Percentiles rank a stretch among this genome's conserved stretches.
Conservation (phyloP, 2,329 filamentous ascomycete species). For the Allantophomopsis lycopodina region DNA sequence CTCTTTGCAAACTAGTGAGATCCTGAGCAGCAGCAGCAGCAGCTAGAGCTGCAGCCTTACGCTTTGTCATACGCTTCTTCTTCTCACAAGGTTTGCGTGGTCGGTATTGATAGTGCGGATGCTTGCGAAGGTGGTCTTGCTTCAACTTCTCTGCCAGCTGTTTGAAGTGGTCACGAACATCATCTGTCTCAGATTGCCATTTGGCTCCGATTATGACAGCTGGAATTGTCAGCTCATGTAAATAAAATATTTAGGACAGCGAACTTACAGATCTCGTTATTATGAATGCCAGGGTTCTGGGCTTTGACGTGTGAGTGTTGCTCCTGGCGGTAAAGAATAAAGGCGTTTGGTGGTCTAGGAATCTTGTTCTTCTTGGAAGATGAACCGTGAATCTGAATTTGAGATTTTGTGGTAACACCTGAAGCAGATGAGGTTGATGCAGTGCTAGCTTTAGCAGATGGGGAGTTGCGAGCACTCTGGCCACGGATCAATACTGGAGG, state of each 20-base stretch:
- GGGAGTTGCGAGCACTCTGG: background rate
- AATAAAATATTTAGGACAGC: background rate
- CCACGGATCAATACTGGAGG: background rate
- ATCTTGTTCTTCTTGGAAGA: slow-evolving; percentile 9
- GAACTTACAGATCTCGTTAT: slow-evolving; percentile 29
- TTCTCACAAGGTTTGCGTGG: slow-evolving; percentile 3
- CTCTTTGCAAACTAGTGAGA: too few species aligned
- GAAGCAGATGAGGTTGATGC: background rate
- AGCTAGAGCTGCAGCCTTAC: background rate
- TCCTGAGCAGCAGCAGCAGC: background rate
- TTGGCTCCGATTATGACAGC: slow-evolving; percentile 2
- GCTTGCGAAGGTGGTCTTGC: slow-evolving; percentile 3
- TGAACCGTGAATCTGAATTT: background rate
- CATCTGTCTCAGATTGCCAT: slow-evolving; percentile 2
- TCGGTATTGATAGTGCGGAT: slow-evolving; percentile 5
- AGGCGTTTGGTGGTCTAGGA: slow-evolving; percentile 26
- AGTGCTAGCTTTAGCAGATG: background rate
- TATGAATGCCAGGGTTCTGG: slow-evolving; percentile 21
- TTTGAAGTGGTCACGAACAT: slow-evolving; percentile 3
- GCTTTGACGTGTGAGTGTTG: slow-evolving; percentile 21
- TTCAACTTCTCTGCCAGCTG: slow-evolving; percentile 2
- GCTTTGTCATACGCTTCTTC: slow-evolving; percentile 3
- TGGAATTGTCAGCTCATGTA: slow-evolving; percentile 1
- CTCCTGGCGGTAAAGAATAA: slow-evolving; percentile 27
- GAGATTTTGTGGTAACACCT: too few species aligned